Evolutionary conservation across 192 early-diverging fungal species (phyloP), one percentile per base, ranked within the genome.

Genomic region (Entomortierella parvispora): DNA sequence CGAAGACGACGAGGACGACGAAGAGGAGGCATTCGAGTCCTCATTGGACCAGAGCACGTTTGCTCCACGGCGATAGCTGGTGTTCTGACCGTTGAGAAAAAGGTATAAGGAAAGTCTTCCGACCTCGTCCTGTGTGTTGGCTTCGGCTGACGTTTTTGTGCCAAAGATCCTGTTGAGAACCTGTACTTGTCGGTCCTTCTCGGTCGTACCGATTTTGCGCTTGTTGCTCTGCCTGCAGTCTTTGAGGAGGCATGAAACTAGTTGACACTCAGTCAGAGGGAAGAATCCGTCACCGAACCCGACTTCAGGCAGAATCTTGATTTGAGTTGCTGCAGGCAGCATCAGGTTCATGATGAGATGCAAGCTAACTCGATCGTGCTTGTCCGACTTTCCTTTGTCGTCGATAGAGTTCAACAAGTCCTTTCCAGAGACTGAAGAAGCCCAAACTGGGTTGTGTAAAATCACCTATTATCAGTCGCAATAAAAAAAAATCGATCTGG

Each of bases 51-150:
- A 61, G 25, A 61, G 58, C 4, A 61, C 10, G 34, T 52, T 62
- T 4, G 61, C 47, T 50, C 61, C 61, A 48, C 62, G 49, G 31
- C 62, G 62, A 28, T 65, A 65, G 62, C 62, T 65, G 20, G 62
- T 65, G 22, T 65, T 65, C 5, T 54, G 52, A 22, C 62, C 62
- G 40, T 54, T 65, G 6, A 65, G 62, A 40, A 65, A 65, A 44
- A 65, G 51, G 32, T 42, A 34, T 17, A 54, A 54, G 22, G 62
- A 52, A 6, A 65, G 23, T 54, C 62, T 49, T 40, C 62, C 62
- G 51, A 65, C 62, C 40, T 65, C 62, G 26, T 65, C 62, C 25
- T 65, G 62, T 26, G 62, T 65, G 62, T 65, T 65, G 37, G 43
- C 44, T 1, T 54, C 62, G 28, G 52, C 62, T 14, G 52, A 65